phyloP scores from a whole-genome alignment of 768 basidiomycete genomes.

The Boletales sp. region DNA sequence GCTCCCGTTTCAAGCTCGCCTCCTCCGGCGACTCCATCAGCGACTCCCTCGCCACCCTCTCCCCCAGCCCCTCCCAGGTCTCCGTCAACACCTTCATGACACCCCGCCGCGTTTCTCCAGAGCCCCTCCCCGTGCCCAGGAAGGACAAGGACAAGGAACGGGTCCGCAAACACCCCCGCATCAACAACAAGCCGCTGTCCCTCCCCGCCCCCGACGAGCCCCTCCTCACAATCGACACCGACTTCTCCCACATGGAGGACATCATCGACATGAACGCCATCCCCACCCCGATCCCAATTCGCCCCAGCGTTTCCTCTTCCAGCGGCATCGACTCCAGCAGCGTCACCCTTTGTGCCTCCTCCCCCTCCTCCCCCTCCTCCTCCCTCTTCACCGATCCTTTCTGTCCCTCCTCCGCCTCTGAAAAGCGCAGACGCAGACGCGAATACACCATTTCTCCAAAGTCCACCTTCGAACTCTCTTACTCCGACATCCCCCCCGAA shows the following conservation, averaged over 20 bases:
- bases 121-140: conserved; percentile 19
- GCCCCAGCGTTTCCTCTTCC: conserved; percentile 19
- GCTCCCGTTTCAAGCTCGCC: conserved; percentile 39
- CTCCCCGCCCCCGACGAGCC: conserved; percentile 27
- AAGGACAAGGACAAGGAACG: conserved; percentile 21
- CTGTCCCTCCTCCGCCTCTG: conserved; percentile 13
- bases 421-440: conserved; percentile 24
- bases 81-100: conserved; percentile 21
- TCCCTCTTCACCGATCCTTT: conserved; percentile 38
- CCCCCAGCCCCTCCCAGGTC: conserved; percentile 31
- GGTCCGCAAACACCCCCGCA: conserved; percentile 15
- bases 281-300: conserved; percentile 7
- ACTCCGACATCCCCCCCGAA: conserved; percentile 7
- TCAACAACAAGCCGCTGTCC: conserved; percentile 19
- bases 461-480: conserved; percentile 22
- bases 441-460: conserved; percentile 54
- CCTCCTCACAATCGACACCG: conserved; percentile 23
- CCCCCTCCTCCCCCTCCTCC: conserved; percentile 35
- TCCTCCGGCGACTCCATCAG: conserved; percentile 28
- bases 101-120: conserved; percentile 1
- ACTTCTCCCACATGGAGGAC: conserved; percentile 67
- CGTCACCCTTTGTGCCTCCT: conserved; percentile 37
- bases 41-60: conserved; percentile 27
- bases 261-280: conserved; percentile 52
- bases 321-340: conserved; percentile 25